Base-by-base conservation (phyloP, 139 green algal species). In the Asterochloris erici region DNA sequence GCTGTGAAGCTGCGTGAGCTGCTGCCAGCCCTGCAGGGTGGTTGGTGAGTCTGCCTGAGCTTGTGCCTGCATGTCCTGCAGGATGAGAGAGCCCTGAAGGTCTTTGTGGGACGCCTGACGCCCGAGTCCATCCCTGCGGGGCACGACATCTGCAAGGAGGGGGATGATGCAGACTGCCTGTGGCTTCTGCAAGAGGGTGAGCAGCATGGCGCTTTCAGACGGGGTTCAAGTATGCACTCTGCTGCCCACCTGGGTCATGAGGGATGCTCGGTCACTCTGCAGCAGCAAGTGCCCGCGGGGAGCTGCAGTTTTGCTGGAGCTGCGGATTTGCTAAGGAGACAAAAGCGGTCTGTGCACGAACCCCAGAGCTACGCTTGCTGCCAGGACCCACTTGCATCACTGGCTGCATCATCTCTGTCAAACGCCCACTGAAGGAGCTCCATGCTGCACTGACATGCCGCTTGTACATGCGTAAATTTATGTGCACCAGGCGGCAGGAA, bases 151-250 rank as follows among this genome's bases (percentile, higher is more conserved):
- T 80, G 76, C 60, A 24, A 80, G 23, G 76, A 80, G 60, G 76
- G 76, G 14, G 76, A 80, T 70, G 60, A 80, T 14, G 68, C 24
- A 10, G 76, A 80, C 60, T 70, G 12, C 13, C 60, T 80, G 2
- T 80, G 76, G 76, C 21, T 80, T n/a, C 76, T 80, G 60, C 38
- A 61, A 60, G 76, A 80, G 54, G 76, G 76, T 80, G 54, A 71
- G 21, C 66, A 26, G 9, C 66, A 21, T 4, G 17, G 2, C 66
- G 1, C 19, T 24, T 71, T 2, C 21, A 26, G 66, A 4, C 21
- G 10, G 66, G 66, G 21, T 4, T 21, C 66, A 26, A 24, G 4
- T 71, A 21, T 2, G 2, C 66, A 24, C 21, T 70, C 64, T 71
- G 21, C 21, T 12, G 66, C 66, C 66, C 21, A 26, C 19, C 66